Conservation (phyloP, 108 stramenopile genomes). For the Schizochytrium sp. region DNA sequence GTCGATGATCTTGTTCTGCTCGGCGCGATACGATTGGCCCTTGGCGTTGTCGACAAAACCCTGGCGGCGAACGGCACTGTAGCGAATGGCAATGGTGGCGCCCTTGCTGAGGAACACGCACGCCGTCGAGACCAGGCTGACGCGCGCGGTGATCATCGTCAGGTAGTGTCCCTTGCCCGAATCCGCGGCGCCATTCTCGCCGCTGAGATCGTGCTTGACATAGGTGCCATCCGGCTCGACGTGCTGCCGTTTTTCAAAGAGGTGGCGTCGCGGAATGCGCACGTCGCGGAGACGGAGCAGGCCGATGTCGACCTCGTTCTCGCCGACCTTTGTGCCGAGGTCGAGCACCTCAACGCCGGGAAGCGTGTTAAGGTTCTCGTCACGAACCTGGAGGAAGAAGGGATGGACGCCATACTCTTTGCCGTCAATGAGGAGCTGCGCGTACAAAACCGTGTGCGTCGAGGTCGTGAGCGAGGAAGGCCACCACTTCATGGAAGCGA, state of each 20-base stretch:
- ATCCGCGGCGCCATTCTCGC: neutral
- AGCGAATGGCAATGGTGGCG: conserved; percentile 18
- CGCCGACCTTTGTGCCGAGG: conserved; percentile 13
- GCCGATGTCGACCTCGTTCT: conserved; percentile 25
- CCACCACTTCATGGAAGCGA: conserved; percentile 85
- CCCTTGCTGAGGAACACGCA: neutral
- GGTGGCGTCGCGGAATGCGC: neutral
- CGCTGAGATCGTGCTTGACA: neutral
- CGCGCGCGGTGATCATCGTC: conserved; percentile 12
- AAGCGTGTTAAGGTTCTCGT: neutral
- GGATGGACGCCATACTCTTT: conserved; percentile 16
- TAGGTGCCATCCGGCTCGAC: neutral
- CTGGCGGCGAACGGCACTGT: conserved; percentile 12
- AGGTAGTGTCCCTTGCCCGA: neutral
- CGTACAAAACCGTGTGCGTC: conserved; percentile 93
- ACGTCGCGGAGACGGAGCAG: neutral
- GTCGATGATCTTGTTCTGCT: conserved; percentile 12
- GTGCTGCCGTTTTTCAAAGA: neutral
- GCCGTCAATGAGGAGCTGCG: conserved; percentile 67
- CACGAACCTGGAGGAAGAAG: conserved; percentile 20
- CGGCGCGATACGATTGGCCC: neutral
- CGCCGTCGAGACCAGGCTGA: neutral
- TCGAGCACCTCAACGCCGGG: neutral
- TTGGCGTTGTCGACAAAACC: neutral
- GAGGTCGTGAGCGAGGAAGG: conserved; percentile 81